These are phyloP conservation scores for Penicillium sp. DNA, from an alignment of 2,329 filamentous ascomycete genomes.

Conservation along the genomic window DNA sequence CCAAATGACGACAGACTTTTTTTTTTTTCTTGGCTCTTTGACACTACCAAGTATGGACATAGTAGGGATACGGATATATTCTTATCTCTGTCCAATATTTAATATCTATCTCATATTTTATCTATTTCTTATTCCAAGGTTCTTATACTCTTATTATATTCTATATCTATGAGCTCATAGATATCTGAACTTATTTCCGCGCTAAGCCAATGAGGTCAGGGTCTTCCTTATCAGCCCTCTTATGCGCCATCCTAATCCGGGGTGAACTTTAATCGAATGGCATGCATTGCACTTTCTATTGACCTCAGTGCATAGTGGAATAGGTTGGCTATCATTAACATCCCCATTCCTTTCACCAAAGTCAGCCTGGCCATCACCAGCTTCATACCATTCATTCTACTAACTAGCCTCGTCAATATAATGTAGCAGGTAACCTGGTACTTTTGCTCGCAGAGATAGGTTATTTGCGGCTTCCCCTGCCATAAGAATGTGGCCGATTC, in stretches of 20 bases:
- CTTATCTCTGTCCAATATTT: neutral
- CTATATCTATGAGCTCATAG: neutral
- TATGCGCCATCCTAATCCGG: neutral
- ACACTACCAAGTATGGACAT: neutral
- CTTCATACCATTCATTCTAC: too few species aligned
- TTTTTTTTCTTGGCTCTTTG: neutral
- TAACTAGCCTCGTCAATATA: too few species aligned
- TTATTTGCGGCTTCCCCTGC: too few species aligned
- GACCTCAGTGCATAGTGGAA: too few species aligned
- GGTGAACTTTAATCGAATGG: neutral
- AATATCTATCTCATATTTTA: neutral
- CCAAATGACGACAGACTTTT: conserved; percentile 12
- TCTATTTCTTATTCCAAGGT: neutral
- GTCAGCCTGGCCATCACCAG: too few species aligned
- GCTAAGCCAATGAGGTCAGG: neutral
- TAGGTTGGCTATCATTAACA: too few species aligned
- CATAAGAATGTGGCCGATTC: too few species aligned
- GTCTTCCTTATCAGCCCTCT: neutral
- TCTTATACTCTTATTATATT: neutral
- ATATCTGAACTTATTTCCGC: neutral
- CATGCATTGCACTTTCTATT: too few species aligned
- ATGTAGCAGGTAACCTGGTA: too few species aligned
- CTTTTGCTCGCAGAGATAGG: too few species aligned
- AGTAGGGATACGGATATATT: neutral
- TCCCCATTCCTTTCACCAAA: neutral